Conservation (phyloP, 2,329 filamentous ascomycete species). For the Fusarium ambrosium region DNA sequence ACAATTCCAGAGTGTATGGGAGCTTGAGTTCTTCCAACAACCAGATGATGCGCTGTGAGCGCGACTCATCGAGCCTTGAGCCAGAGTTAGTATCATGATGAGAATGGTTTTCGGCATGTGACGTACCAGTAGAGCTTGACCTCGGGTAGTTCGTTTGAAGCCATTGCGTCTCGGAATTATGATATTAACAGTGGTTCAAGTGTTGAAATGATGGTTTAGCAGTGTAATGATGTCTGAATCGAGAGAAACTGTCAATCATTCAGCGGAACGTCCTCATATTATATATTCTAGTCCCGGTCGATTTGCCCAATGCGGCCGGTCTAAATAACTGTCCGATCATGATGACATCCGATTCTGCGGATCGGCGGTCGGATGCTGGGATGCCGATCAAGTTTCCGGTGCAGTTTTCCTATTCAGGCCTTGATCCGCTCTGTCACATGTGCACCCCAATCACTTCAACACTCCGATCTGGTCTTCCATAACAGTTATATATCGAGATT, state of each 20-base stretch:
- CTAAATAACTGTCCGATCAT: conserved; percentile 35
- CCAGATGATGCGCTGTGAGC: conserved; percentile 87
- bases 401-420: conserved; percentile 5
- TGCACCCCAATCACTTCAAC: not conserved
- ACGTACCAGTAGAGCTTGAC: conserved; percentile 75
- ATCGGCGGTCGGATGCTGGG: conserved; percentile 31
- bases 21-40: conserved; percentile 86
- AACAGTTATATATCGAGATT: not conserved
- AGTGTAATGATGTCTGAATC: not conserved
- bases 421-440: not conserved
- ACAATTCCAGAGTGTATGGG: conserved; percentile 83
- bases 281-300: conserved; percentile 28
- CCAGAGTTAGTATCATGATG: not conserved
- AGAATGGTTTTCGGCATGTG: not conserved
- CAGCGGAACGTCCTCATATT: conserved; percentile 7
- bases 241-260: not conserved
- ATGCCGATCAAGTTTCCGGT: conserved; percentile 16
- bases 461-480: not conserved
- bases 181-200: not conserved
- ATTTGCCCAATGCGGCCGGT: conserved; percentile 24
- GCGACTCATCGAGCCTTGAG: conserved; percentile 86
- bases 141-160: conserved; percentile 59
- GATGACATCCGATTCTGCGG: conserved; percentile 11
- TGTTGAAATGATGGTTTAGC: not conserved
- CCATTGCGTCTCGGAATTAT: conserved; percentile 33